Evolutionary conservation across 495 filamentous ascomycete genomes (phyloP).

Genomic region (Aspergillus hancockii): DNA sequence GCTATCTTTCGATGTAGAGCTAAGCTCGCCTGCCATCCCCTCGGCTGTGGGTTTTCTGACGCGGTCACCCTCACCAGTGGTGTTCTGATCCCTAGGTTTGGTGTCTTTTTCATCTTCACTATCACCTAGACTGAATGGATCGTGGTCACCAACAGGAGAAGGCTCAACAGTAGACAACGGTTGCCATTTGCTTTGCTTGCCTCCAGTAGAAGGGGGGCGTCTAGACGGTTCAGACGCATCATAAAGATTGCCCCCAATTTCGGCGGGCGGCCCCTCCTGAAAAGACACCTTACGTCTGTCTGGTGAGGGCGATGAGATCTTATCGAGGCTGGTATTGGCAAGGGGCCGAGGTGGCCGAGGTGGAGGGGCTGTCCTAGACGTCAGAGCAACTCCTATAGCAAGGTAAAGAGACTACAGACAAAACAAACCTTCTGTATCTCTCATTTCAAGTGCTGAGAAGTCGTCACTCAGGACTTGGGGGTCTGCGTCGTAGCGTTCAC

Average conservation of each 20-base stretch:
- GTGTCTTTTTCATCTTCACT: slow-evolving; percentile 91
- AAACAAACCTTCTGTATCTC: slow-evolving; percentile 67
- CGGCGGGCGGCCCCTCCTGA: slow-evolving; percentile 70
- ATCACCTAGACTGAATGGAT: slow-evolving; percentile 95
- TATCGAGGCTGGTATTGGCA: slow-evolving; percentile 79
- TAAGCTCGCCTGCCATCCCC: slow-evolving; percentile 40
- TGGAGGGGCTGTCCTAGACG: slow-evolving; percentile 42
- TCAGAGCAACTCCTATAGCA: background rate
- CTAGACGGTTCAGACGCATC: slow-evolving; percentile 56
- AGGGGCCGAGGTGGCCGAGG: slow-evolving; percentile 62
- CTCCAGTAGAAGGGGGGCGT: slow-evolving; percentile 40
- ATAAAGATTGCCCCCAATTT: slow-evolving; percentile 73
- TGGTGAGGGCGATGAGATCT: slow-evolving; percentile 60
- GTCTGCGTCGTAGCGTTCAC: slow-evolving; percentile 93
- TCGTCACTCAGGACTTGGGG: slow-evolving; percentile 87
- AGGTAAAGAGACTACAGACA: background rate
- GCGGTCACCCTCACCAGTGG: slow-evolving; percentile 66
- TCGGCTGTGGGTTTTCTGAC: slow-evolving; percentile 71
- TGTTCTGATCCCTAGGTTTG: slow-evolving; percentile 62
- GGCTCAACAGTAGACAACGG: slow-evolving; percentile 86
- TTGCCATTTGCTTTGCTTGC: slow-evolving; percentile 93
- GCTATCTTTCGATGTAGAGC: slow-evolving; percentile 28
- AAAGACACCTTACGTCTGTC: slow-evolving; percentile 78
- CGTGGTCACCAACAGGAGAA: slow-evolving; percentile 83
- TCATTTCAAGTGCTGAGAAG: slow-evolving; percentile 84